A percentile compares a stretch with the other conserved stretches of the same genome.
Evolutionary conservation across 2,329 filamentous ascomycete species (phyloP).

Genomic region (Penicillium sp.): DNA sequence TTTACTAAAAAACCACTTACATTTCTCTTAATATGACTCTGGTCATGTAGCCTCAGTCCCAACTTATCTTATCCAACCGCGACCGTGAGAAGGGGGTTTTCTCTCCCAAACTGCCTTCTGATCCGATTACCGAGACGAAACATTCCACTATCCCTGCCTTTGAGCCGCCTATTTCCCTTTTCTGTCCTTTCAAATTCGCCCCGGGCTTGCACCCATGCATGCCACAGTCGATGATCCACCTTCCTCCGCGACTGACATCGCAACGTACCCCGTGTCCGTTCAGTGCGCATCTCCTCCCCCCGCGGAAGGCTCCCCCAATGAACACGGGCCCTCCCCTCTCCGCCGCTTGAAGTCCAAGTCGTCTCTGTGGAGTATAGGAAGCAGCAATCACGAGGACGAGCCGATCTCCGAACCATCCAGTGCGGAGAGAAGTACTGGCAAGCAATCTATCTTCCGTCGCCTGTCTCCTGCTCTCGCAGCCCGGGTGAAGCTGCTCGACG

Average conservation of each 20-base stretch:
- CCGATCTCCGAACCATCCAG: conserved; percentile 15
- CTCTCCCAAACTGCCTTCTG: conserved; percentile 5
- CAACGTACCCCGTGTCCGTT: conserved; percentile 29
- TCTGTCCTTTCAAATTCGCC: conserved; percentile 14
- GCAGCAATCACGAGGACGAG: conserved; percentile 35
- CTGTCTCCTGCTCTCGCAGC: conserved; percentile 45
- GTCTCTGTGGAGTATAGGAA: conserved; percentile 36
- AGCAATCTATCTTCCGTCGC: conserved; percentile 41
- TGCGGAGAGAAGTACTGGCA: conserved; percentile 30
- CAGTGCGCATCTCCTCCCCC: conserved; percentile 29
- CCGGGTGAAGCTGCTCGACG: conserved; percentile 44
- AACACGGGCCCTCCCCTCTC: conserved; percentile 25
- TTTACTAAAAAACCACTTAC: neutral
- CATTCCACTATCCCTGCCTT: conserved; percentile 28
- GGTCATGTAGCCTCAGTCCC: conserved; percentile 19
- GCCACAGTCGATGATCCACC: conserved; percentile 35
- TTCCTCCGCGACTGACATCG: conserved; percentile 28
- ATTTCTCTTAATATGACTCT: neutral
- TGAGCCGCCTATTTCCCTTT: conserved; percentile 12
- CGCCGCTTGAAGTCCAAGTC: conserved; percentile 39
- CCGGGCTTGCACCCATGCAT: conserved; percentile 37
- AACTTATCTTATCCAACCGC: conserved; percentile 4
- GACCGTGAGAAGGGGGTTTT: conserved; percentile 21
- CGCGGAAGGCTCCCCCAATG: conserved; percentile 31
- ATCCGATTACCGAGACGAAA: conserved; percentile 21